A percentile compares a stretch with the other conserved stretches of the same genome.
These are phyloP conservation scores for Penicillium sp. DNA, from an alignment of 2,329 filamentous ascomycete species.

Conservation along the genomic window DNA sequence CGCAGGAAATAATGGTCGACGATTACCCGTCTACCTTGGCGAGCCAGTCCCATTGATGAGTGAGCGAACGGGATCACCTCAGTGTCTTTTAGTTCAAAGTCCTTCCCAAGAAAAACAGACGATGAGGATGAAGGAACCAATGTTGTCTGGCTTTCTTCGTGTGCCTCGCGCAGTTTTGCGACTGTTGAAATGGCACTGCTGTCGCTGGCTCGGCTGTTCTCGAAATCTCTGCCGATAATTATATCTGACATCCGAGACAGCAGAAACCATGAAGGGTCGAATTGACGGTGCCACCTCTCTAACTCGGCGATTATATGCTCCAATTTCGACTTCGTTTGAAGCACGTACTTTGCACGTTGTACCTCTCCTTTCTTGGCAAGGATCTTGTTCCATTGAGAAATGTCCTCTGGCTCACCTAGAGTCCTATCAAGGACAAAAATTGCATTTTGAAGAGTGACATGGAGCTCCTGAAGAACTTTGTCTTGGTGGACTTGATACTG, in stretches of 20 bases:
- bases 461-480: neutral
- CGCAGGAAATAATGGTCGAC: neutral
- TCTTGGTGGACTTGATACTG: neutral
- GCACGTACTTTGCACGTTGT: neutral
- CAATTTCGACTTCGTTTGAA: neutral
- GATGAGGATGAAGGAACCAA: neutral
- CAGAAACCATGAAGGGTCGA: neutral
- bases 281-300: neutral
- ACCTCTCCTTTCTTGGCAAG: neutral
- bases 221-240: neutral
- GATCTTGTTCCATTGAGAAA: neutral
- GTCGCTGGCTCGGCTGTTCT: neutral
- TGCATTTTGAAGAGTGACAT: neutral
- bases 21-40: neutral
- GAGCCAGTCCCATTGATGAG: neutral
- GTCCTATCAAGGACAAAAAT: neutral
- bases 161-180: neutral
- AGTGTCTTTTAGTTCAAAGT: neutral
- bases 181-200: neutral
- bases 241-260: neutral
- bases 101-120: neutral
- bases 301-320: neutral
- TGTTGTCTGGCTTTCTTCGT: neutral
- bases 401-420: neutral
- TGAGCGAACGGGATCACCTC: neutral